Conservation (phyloP, 192 early-diverging fungal genomes). For the Mortierella claussenii region DNA sequence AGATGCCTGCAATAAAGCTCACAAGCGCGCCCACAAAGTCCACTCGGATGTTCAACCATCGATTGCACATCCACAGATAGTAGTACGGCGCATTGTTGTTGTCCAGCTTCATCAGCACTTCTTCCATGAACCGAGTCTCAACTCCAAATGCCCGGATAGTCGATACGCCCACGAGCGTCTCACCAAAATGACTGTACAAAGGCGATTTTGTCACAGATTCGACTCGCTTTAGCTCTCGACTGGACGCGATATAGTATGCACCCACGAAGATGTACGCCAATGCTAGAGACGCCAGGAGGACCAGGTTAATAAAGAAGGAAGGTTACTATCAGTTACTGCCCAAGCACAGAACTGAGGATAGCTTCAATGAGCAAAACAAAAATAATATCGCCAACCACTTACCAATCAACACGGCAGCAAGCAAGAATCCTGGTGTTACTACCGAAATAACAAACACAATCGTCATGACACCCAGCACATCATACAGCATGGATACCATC, state of each 20-base stretch:
- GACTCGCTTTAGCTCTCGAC: conserved; percentile 87
- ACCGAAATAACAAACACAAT: conserved; percentile 66
- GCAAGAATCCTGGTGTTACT: conserved; percentile 75
- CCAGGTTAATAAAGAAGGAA: conserved; percentile 62
- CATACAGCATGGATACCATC: conserved; percentile 58
- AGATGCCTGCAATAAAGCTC: conserved; percentile 68
- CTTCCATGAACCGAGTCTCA: conserved; percentile 70
- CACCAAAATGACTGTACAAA: conserved; percentile 83
- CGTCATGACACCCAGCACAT: conserved; percentile 59
- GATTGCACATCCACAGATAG: conserved; percentile 81
- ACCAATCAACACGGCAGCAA: conserved; percentile 62
- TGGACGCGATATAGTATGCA: conserved; percentile 49
- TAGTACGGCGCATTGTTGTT: conserved; percentile 85
- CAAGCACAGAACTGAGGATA: no score
- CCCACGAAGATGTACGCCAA: conserved; percentile 47
- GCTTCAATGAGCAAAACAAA: no score
- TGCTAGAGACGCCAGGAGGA: conserved; percentile 63
- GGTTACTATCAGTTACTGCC: no score
- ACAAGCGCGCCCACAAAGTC: conserved; percentile 77
- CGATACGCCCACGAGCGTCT: conserved; percentile 77
- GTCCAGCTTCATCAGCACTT: conserved; percentile 64
- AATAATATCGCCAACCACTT: conserved; percentile 8
- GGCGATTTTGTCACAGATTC: conserved; percentile 81
- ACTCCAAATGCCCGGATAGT: conserved; percentile 88
- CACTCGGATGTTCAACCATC: conserved; percentile 90